Base-by-base conservation (phyloP, 2,329 filamentous ascomycete genomes). In the Clonostachys chloroleuca region DNA sequence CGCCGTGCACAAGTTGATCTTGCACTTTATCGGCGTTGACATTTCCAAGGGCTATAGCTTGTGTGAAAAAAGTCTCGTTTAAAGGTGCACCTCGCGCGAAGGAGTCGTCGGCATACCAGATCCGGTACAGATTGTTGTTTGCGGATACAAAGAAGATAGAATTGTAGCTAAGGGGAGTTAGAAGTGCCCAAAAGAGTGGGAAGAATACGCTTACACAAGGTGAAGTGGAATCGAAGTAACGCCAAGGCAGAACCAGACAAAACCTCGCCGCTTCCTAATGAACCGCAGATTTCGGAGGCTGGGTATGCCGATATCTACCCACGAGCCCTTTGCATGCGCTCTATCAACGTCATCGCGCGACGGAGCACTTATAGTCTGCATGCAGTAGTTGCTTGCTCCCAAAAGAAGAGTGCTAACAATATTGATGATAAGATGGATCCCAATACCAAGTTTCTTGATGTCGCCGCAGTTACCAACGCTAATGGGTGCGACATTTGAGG, bases 341-440 rank as follows among this genome's bases (percentile, higher is more conserved):
- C 40, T 37, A 30, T 68, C 57, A 2, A 69, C 47, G 16, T 67
- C 57, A 0, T 41, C 43, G 7, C 66, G 49, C 0, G 64, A 66
- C 0, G 65, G 67, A 1, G 65, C 63, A 0, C 55, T 57, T 2
- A 65, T 55, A 1, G 59, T 52, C 40, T 69, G 67, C 59, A 66
- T 67, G 17, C 60, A 64, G 35, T 64, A 68, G 44, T 68, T 69
- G 9, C 60, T 65, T 1, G 60, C 64, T 0, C 57, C 58, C 12
- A 70, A 45, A 12, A 69, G 46, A 0, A 58, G 46, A 0, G 63
- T 66, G 4, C 59, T 39, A n/a, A 39, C 14, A 4, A 39, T 39
- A 18, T 39, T 39, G 36, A 39, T n/a, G 12, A 39, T 7, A 12
- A 39, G 14, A 18, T 39, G 36, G 7, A 39, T n/a, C 14, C 14